Evolutionary conservation across 2,329 filamentous ascomycete genomes (phyloP), one percentile per base, ranked within the genome.

Genomic region (Sclerotinia spermophila): DNA sequence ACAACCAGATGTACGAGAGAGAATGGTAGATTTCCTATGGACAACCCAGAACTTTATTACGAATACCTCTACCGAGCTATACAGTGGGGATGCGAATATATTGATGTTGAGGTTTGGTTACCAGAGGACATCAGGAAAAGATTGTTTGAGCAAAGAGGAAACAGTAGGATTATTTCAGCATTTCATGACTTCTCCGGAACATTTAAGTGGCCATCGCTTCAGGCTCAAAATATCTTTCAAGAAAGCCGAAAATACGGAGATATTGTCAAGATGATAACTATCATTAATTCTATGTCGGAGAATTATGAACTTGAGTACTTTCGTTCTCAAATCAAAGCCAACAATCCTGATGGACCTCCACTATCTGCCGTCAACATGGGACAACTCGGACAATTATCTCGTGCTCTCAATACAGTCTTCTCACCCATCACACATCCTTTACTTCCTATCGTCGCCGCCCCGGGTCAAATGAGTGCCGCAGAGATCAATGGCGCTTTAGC

Each of bases 241-340:
- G 86, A 90, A 74, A 92, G 91, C 13, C 87, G 87, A 61, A 87
- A 88, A 71, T 93, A 94, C 75, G 91, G 91, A 61, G 92, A 96
- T 79, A 92, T 96, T 71, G 90, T 96, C 78, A 96, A 96, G 83
- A 96, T 96, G 92, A 96, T 96, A 77, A 89, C 91, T 44, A 90
- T 94, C 78, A 92, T 93, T 78, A 90, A 89, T 78, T 90, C 91
- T 55, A 89, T 92, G 78, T 92, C 94, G 78, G 92, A 94, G 76
- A 96, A 96, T 80, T 96, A 96, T 78, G 92, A 96, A 81, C 86
- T 96, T 45, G 93, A 96, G 80, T 94, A 94, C 80, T 96, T 97
- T 81, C 89, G 93, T 42, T 93, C 92, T 17, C 86, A 89, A 74
- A 90, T 96, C 78, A 89, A 89, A 77, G 83, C 86, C 42, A 88